Evolutionary conservation across 2,329 filamentous ascomycete species (phyloP).

Genomic region (Lachnellula suecica): DNA sequence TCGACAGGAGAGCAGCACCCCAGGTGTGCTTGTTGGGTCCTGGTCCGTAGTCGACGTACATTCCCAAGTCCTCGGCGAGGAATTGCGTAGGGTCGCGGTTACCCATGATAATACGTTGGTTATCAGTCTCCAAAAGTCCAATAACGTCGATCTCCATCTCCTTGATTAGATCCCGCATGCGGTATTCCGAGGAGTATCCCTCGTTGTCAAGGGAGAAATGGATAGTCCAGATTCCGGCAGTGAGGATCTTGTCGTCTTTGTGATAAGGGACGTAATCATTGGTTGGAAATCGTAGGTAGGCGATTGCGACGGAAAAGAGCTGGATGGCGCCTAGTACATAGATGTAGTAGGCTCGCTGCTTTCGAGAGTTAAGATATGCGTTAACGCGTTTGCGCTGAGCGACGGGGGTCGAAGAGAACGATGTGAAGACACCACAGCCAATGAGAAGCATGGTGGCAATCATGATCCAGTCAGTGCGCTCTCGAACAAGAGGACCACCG

Average conservation of each 20-base stretch:
- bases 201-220: slow-evolving; percentile 98
- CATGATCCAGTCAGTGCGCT: slow-evolving; percentile 97
- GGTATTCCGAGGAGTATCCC: slow-evolving; percentile 96
- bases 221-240: slow-evolving; percentile 97
- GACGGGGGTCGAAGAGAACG: slow-evolving; percentile 44
- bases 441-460: slow-evolving; percentile 79
- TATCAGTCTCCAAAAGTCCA: slow-evolving; percentile 89
- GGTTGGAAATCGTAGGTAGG: slow-evolving; percentile 87
- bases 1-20: slow-evolving; percentile 89
- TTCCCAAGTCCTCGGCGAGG: slow-evolving; percentile 91
- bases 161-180: slow-evolving; percentile 86
- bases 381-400: slow-evolving; percentile 32
- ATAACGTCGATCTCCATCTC: slow-evolving; percentile 97
- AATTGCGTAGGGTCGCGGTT: slow-evolving; percentile 96
- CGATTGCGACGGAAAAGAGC: slow-evolving; percentile 73
- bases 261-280: slow-evolving; percentile 94
- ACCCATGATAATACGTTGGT: slow-evolving; percentile 98
- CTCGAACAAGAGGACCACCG: slow-evolving; percentile 85
- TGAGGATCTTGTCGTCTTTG: slow-evolving; percentile 80
- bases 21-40: slow-evolving; percentile 99
- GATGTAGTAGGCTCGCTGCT: slow-evolving; percentile 62
- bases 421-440: slow-evolving; percentile 80
- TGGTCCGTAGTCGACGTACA: slow-evolving; percentile 97
- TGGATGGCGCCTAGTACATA: slow-evolving; percentile 76
- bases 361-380: slow-evolving; percentile 43